Evolutionary conservation across 2,329 filamentous ascomycete genomes (phyloP), one percentile per base, ranked within the genome.

Genomic region (Pyricularia pennisetigena): DNA sequence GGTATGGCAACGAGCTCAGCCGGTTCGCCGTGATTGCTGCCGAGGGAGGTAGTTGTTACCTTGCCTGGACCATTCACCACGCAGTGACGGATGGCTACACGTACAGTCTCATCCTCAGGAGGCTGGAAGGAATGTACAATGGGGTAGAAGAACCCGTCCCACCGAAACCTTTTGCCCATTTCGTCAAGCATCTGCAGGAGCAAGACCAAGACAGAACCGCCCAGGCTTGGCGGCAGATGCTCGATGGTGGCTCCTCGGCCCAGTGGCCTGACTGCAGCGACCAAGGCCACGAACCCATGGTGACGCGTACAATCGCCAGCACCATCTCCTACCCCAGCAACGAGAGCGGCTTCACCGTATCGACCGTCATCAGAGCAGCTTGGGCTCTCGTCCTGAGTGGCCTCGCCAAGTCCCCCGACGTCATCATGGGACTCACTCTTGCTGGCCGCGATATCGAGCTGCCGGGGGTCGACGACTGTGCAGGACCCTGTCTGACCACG

Each of bases 401-500:
- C 3, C 69, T 70, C 32, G 66, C 67, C 54, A 66, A 68, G 20
- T 65, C 68, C 7, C 41, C 68, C 57, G 41, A 69, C n/a, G 65
- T 69, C 23, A 68, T 65, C 24, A 70, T 69, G 35, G 74, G 72
- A 1, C 72, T 73, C 23, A 73, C 73, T 0, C 68, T 73, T 3
- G 66, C 72, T 1, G 74, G 73, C 10, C 73, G 74, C 65, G 74
- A 74, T 67, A 69, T 73, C n/a, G 70, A 70, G 41, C 61, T 75
- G 0, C 64, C 70, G 1, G 72, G 71, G 3, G 69, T 74, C 10
- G 67, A 66, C n/a, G 71, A 74, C 6, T 72, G 74, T 65, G 68
- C 71, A 2, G 74, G 72, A 2, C 74, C 74, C 0, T 73, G 71
- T 1, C 70, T 74, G 32, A 70, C 71, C 41, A 74, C 73, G 1